Evolutionary conservation across 2,329 filamentous ascomycete species (phyloP), one percentile per base, ranked within the genome.

Genomic region (Sporothrix pallida): DNA sequence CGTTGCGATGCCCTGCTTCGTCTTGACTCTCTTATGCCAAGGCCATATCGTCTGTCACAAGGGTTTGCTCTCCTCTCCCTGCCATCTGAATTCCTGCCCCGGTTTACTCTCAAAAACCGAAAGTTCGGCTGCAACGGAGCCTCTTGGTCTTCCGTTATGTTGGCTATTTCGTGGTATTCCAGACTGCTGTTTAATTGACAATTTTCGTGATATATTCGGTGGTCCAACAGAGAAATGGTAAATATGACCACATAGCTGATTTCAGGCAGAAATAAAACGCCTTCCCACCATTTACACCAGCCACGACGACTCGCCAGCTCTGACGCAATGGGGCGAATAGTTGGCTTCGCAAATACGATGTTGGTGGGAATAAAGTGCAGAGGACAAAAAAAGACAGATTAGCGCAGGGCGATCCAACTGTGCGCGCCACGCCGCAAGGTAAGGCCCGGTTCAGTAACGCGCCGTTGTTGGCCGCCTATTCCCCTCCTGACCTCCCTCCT

Each of bases 261-360:
- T 48, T 67, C 62, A 67, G 62, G 62, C 62, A 48, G 62, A 67
- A 67, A 20, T 23, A 42, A 48, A 46, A n/a, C 13, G 26, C 23
- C 67, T 56, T 44, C 26, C 13, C 26, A 48, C 42, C 6, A 26
- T 12, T 15, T 48, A 26, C 67, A 52, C 17, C 17, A 54, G 67
- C 48, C 67, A 69, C 52, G 37, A 23, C 20, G 56, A 63, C 48
- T 63, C 70, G 70, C 70, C 58, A 65, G 70, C 70, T 46, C 70
- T 72, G 70, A 72, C 70, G 70, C 70, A 72, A 72, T 72, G 69
- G n/a, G 68, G n/a, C n/a, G 17, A 69, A 44, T 13, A 31, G 26
- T 48, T 52, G 23, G 46, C 67, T 26, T 15, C 48, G 13, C 42
- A 69, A 60, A 60, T 60, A 20, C 52, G 52, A 70, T 20, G 65